Evolutionary conservation across 2,329 filamentous ascomycete species (phyloP), one percentile per base, ranked within the genome.

Genomic region (Ceratocystis lukuohia): DNA sequence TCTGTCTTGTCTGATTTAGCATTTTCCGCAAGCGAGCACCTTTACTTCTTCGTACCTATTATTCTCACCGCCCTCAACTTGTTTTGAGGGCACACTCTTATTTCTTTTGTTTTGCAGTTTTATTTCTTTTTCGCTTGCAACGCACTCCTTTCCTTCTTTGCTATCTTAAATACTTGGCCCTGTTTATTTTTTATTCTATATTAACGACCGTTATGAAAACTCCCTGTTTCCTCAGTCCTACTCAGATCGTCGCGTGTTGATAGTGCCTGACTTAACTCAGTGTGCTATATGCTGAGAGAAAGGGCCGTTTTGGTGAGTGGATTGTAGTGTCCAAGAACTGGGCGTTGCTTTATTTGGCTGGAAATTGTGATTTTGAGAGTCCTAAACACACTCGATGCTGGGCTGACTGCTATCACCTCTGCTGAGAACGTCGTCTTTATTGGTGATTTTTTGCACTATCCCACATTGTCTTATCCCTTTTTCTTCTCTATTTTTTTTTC

Each of bases 151-250:
- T 41, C 53, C 37, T 53, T 50, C 48, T 7, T 41, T 41, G 37
- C 37, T 41, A 15, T 45, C n/a, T 44, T 12, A 50, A 30, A 37
- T 37, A 20, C 17, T 10, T n/a, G 25, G 37, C 45, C 30, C 44
- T 20, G n/a, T 53, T 61, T 30, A 28, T 61, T 8, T 37, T 37
- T 61, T 46, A 53, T 61, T 61, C 53, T 48, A 61, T 45, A 37
- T 61, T 65, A 65, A 65, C 37, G 64, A 65, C 64, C 53, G 56
- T 65, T 50, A 65, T 41, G 64, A 65, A 64, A 20, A 20, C n/a
- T 25, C 62, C 22, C 25, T 41, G n/a, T 15, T 28, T 61, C 17
- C 22, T 44, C 44, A 28, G 28, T 28, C 25, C 48, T 45, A 22
- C 59, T 48, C 17, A 20, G 12, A 28, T 62, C 22, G 25, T 62